A percentile compares a stretch with the other conserved stretches of the same genome.
phyloP scores from a whole-genome alignment of 2,329 filamentous ascomycete genomes.

The Xylaria arbuscula region DNA sequence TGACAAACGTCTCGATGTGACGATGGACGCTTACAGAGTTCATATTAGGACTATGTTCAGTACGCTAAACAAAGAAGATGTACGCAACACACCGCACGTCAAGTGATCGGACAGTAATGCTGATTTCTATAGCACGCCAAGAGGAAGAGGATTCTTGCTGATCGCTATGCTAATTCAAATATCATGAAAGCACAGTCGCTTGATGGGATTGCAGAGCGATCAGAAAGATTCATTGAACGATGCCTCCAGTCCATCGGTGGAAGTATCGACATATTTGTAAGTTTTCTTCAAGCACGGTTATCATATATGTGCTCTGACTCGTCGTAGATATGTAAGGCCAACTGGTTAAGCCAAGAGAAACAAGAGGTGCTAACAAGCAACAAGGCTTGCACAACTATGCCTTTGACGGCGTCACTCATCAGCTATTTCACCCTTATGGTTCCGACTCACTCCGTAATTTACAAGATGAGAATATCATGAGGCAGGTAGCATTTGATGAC shows the following conservation, averaged over 20 bases:
- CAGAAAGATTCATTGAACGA: conserved; percentile 64
- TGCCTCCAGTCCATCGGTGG: conserved; percentile 59
- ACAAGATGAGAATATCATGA: conserved; percentile 73
- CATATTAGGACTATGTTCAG: conserved; percentile 67
- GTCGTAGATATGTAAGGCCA: conserved; percentile 43
- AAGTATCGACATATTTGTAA: conserved; percentile 71
- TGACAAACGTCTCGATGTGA: too few relatives aligned
- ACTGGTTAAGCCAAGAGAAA: neutral
- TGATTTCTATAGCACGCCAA: conserved; percentile 64
- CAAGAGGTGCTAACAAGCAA: conserved; percentile 33
- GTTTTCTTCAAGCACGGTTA: conserved; percentile 36
- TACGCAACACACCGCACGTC: conserved; percentile 13
- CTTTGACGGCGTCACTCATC: conserved; percentile 75
- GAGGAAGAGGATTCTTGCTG: conserved; percentile 71
- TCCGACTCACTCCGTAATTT: conserved; percentile 67
- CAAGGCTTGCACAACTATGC: conserved; percentile 71
- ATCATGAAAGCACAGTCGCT: conserved; percentile 67
- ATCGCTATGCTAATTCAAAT: conserved; percentile 76
- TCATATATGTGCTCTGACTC: conserved; percentile 28
- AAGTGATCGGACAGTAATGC: neutral
- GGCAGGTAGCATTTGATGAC: conserved; percentile 74
- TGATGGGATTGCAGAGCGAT: conserved; percentile 67
- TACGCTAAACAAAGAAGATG: conserved; percentile 60
- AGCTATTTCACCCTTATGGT: conserved; percentile 75
- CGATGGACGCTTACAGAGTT: conserved; percentile 18